phyloP scores from a whole-genome alignment of 2,329 filamentous ascomycete species.

The Penicillium sp. region DNA sequence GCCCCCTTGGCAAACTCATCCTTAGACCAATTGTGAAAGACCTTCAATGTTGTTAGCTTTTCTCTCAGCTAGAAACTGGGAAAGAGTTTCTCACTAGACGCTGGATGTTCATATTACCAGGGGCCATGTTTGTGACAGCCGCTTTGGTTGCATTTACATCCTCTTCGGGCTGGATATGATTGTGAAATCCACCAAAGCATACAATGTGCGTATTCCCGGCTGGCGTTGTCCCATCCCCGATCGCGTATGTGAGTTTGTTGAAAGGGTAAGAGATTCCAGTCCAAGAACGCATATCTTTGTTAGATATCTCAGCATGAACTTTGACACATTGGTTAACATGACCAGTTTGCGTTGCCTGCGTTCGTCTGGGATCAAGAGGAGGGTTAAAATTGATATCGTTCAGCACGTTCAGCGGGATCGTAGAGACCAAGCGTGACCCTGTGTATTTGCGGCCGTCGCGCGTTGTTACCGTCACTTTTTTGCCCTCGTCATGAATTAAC shows the following conservation, averaged over 20 bases:
- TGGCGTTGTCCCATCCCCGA: slow-evolving; percentile 52
- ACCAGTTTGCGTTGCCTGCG: slow-evolving; percentile 41
- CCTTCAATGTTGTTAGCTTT: slow-evolving; percentile 20
- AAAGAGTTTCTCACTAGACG: slow-evolving; percentile 23
- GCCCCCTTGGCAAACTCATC: slow-evolving; percentile 55
- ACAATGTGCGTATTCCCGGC: slow-evolving; percentile 55
- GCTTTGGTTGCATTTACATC: slow-evolving; percentile 40
- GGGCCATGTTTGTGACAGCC: slow-evolving; percentile 41
- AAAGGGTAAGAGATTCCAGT: slow-evolving; percentile 50
- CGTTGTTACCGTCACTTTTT: slow-evolving; percentile 40
- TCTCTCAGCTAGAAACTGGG: neutral
- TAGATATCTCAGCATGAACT: slow-evolving; percentile 51
- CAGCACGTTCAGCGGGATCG: slow-evolving; percentile 53
- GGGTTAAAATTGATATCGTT: slow-evolving; percentile 48
- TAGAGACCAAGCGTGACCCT: slow-evolving; percentile 44
- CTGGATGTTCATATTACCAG: slow-evolving; percentile 30
- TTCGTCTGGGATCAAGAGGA: slow-evolving; percentile 40
- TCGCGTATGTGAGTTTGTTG: slow-evolving; percentile 49
- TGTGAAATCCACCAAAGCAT: slow-evolving; percentile 48
- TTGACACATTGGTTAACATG: slow-evolving; percentile 55
- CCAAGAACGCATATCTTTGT: slow-evolving; percentile 49
- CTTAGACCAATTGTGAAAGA: slow-evolving; percentile 56
- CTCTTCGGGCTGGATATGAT: slow-evolving; percentile 52
- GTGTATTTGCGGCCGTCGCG: slow-evolving; percentile 35
- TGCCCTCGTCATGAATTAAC: slow-evolving; percentile 33